phyloP scores from a whole-genome alignment of 176 grass and related monocot genomes.

The Aegilops umbellulata region DNA sequence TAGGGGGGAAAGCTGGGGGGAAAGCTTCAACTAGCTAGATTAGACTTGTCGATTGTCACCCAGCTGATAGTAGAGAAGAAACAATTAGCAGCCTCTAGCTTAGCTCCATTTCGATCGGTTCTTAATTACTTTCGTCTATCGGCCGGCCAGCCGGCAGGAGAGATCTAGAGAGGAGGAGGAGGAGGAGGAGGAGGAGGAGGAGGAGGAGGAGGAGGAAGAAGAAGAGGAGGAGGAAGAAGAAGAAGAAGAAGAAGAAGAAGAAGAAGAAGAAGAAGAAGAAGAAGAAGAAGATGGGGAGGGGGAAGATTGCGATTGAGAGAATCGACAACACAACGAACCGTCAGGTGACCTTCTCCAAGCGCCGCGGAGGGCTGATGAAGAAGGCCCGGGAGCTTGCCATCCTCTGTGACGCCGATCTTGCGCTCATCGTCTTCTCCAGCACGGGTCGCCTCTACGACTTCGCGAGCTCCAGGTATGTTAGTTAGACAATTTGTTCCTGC shows the following conservation, averaged over 20 bases:
- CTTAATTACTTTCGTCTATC: not conserved
- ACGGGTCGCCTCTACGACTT: no score
- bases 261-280: not conserved
- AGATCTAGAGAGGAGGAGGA: not conserved
- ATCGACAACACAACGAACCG: no score
- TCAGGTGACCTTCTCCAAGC: no score
- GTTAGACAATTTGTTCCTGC: not conserved
- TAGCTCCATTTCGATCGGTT: not conserved
- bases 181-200: not conserved
- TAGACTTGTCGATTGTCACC: not conserved
- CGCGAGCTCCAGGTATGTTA: no score
- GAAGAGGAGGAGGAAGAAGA: not conserved
- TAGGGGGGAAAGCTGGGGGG: no score
- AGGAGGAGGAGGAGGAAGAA: not conserved
- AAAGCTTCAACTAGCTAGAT: not conserved
- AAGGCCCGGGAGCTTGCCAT: no score
- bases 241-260: conserved; percentile 16
- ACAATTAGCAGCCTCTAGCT: not conserved
- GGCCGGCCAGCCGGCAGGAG: not conserved
- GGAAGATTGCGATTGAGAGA: no score
- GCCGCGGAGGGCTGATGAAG: no score
- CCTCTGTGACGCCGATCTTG: no score
- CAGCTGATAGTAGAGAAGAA: not conserved
- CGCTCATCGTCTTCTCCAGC: no score
- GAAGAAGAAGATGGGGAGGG: no score